Conservation (phyloP, 31 red algal species). For the Pterothamnion heteromorphum region DNA sequence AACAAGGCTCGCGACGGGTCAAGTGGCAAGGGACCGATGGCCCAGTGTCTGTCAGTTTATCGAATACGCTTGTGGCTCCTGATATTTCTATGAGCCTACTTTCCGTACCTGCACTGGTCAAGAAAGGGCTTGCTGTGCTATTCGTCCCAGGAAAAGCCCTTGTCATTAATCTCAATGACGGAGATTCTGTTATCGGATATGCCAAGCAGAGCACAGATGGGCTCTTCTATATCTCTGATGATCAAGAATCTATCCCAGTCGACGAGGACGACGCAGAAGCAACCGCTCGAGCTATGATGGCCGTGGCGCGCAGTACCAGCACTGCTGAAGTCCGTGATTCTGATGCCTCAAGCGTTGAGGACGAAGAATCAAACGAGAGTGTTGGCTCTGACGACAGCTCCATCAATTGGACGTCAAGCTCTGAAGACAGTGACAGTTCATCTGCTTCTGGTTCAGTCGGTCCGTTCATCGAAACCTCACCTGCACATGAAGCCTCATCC, state of each 20-base stretch:
- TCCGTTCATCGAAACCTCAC: too few relatives aligned
- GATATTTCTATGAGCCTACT: constrained; percentile 48
- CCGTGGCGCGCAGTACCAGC: too few relatives aligned
- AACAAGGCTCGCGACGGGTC: not conserved
- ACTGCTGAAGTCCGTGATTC: too few relatives aligned
- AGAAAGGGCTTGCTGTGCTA: constrained; percentile 38
- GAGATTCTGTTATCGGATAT: not conserved
- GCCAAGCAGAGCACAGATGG: not conserved
- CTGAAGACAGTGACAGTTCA: too few relatives aligned
- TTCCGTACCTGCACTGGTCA: constrained; percentile 39
- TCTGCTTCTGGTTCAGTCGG: too few relatives aligned
- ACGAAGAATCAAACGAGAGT: too few relatives aligned
- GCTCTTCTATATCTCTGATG: not conserved
- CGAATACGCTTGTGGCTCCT: constrained; percentile 32
- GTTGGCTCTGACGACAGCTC: too few relatives aligned
- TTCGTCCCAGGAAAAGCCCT: too few relatives aligned
- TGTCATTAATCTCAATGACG: not conserved
- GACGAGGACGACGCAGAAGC: not conserved
- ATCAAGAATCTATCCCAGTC: not conserved
- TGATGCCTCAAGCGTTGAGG: too few relatives aligned
- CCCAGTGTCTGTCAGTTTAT: constrained; percentile 1
- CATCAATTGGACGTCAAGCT: too few relatives aligned
- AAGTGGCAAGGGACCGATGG: not conserved
- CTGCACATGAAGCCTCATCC: too few relatives aligned
- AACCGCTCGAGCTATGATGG: not conserved